phyloP scores from a whole-genome alignment of 1,139 yeast species.

The Yamadazyma friedrichii region DNA sequence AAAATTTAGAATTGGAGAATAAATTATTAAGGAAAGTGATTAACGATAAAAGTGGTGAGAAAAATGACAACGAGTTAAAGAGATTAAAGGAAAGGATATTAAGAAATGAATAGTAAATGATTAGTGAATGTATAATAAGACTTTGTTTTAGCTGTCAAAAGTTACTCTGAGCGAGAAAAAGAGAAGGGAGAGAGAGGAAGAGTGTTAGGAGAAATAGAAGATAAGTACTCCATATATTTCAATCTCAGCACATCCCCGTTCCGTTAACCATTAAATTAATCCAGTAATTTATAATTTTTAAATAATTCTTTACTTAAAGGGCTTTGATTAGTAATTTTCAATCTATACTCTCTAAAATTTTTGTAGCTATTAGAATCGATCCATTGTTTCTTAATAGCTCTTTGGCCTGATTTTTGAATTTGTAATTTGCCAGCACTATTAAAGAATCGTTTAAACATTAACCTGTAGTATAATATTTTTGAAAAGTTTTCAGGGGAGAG shows the following conservation, averaged over 20 bases:
- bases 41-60: constrained; percentile 57
- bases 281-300: constrained; percentile 12
- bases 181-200: too few species aligned
- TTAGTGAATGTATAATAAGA: neutral
- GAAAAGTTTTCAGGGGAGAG: too few species aligned
- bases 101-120: constrained; percentile 2
- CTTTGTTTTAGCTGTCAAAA: too few species aligned
- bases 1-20: constrained; percentile 75
- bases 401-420: constrained; percentile 3
- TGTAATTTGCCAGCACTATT: constrained; percentile 7
- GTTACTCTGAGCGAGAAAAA: too few species aligned
- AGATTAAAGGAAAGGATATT: constrained; percentile 34
- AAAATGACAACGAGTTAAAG: constrained; percentile 40
- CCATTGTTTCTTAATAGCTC: constrained; percentile 1
- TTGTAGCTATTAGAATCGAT: constrained; percentile 19
- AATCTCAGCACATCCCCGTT: neutral
- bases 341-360: constrained; percentile 56
- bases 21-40: constrained; percentile 56
- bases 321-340: constrained; percentile 49
- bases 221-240: neutral
- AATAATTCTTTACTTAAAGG: constrained; percentile 37
- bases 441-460: constrained; percentile 6
- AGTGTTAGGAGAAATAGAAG: too few species aligned
- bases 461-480: too few species aligned
- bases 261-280: neutral